Evolutionary conservation across 2,329 filamentous ascomycete genomes (phyloP).

Genomic region (Trichoderma polysporum): DNA sequence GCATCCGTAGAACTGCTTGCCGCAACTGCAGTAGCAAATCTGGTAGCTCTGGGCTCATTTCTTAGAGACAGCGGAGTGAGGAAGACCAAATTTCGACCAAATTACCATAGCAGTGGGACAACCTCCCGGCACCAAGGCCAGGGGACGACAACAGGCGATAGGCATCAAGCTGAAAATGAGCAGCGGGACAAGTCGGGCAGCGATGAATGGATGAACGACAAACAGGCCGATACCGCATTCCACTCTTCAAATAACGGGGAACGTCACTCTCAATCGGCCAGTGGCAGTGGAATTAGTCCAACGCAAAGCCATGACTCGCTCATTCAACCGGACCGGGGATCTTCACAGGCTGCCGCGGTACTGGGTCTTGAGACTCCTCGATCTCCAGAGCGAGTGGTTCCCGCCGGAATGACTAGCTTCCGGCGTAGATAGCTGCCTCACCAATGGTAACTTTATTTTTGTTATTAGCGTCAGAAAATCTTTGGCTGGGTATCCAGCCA

Average conservation of each 20-base stretch:
- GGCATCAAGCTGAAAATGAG: background rate
- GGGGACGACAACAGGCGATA: background rate
- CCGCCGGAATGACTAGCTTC: slow-evolving; percentile 7
- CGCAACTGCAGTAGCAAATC: slow-evolving; percentile 6
- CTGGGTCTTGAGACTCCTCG: slow-evolving; percentile 2
- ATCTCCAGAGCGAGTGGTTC: slow-evolving; percentile 6
- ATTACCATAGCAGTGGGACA: slow-evolving; percentile 2
- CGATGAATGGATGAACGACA: background rate
- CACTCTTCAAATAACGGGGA: background rate
- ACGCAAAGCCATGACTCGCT: slow-evolving; percentile 15
- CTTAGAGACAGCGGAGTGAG: slow-evolving; percentile 4
- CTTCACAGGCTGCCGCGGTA: background rate
- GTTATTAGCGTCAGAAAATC: background rate
- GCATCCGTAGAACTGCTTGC: slow-evolving; percentile 7
- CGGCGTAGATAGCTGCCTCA: slow-evolving; percentile 1
- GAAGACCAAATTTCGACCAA: slow-evolving; percentile 11
- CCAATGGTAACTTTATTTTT: background rate
- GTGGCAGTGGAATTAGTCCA: slow-evolving; percentile 3
- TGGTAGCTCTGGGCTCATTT: slow-evolving; percentile 5
- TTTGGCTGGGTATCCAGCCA: background rate
- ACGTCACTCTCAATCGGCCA: slow-evolving; percentile 2
- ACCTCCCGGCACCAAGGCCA: background rate
- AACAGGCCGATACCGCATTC: slow-evolving; percentile 12
- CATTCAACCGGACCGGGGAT: slow-evolving; percentile 8
- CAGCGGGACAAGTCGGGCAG: background rate